These are phyloP conservation scores for Pouteria glomerata DNA, from an alignment of 148 eudicot genomes.

Conservation along the genomic window DNA sequence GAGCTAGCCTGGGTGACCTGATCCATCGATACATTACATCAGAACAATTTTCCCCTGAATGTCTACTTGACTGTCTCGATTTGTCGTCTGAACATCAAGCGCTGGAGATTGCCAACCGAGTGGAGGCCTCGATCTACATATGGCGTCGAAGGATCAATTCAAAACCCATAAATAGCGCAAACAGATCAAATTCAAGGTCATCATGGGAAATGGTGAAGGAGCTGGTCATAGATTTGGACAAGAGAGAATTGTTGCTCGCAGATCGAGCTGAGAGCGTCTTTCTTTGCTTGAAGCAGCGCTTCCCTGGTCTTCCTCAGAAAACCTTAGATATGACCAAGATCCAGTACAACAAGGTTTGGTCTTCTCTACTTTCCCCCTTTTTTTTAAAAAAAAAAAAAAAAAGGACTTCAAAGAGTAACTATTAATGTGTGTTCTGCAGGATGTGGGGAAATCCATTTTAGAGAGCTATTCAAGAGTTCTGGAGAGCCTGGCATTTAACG, in stretches of 20 bases:
- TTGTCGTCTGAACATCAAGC: conserved; percentile 65
- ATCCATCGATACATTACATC: conserved; percentile 51
- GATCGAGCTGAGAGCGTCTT: conserved; percentile 65
- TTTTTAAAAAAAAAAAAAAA: too few species aligned
- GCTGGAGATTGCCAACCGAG: conserved; percentile 53
- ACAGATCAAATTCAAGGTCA: conserved; percentile 41
- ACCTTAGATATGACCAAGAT: conserved; percentile 66
- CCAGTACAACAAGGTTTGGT: conserved; percentile 55
- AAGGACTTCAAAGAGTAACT: too few species aligned
- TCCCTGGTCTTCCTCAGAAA: conserved; percentile 69
- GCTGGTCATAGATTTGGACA: conserved; percentile 45
- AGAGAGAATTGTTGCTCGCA: conserved; percentile 44
- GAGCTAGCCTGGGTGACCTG: conserved; percentile 50
- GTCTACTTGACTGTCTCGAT: conserved; percentile 58
- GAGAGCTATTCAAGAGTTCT: conserved; percentile 72
- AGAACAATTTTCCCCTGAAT: conserved; percentile 56
- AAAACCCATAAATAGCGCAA: conserved; percentile 22
- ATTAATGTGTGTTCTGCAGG: too few species aligned
- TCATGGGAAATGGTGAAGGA: conserved; percentile 72
- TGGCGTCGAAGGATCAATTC: conserved; percentile 48
- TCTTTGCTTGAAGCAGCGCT: conserved; percentile 47
- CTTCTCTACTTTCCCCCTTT: background rate
- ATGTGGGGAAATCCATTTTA: conserved; percentile 58
- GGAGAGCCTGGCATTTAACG: conserved; percentile 61
- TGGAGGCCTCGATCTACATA: conserved; percentile 49